Percentiles rank a stretch among this genome's conserved stretches.
These are phyloP conservation scores for Teunomyces stri DNA, from an alignment of 805 yeast genomes.

Conservation along the genomic window DNA sequence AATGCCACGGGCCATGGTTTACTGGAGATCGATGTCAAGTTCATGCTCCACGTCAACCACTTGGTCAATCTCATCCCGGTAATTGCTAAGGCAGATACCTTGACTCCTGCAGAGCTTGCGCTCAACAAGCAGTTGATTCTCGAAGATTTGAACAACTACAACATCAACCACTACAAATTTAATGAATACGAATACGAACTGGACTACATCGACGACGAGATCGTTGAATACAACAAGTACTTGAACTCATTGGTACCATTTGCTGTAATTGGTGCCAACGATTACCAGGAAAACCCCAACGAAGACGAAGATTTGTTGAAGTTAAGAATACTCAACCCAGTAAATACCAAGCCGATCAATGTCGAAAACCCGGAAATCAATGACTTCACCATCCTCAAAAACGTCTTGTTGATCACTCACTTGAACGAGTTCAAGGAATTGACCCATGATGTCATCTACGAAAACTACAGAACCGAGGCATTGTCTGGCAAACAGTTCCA, in stretches of 20 bases:
- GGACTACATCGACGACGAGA: conserved; percentile 57
- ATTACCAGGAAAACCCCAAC: conserved; percentile 43
- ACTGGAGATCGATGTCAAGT: conserved; percentile 40
- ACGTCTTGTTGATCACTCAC: conserved; percentile 77
- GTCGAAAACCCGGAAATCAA: conserved; percentile 71
- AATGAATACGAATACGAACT: conserved; percentile 56
- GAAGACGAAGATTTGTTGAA: conserved; percentile 44
- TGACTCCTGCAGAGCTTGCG: conserved; percentile 46
- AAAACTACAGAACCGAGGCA: conserved; percentile 85
- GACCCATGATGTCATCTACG: conserved; percentile 85
- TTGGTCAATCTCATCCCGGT: conserved; percentile 45
- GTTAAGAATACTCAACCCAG: conserved; percentile 49
- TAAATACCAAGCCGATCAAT: conserved; percentile 54
- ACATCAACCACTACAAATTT: conserved; percentile 72
- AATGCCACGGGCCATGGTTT: conserved; percentile 48
- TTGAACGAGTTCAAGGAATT: conserved; percentile 83
- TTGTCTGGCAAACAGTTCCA: conserved; percentile 60
- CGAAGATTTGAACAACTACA: conserved; percentile 71
- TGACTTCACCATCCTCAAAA: conserved; percentile 78
- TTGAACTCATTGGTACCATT: conserved; percentile 65
- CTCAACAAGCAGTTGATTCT: conserved; percentile 69
- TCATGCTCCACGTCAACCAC: conserved; percentile 39
- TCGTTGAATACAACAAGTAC: conserved; percentile 62
- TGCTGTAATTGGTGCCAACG: conserved; percentile 68
- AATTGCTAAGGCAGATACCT: conserved; percentile 43